A percentile compares a stretch with the other conserved stretches of the same genome.
phyloP scores from a whole-genome alignment of 495 filamentous ascomycete genomes.

The Xylaria intraflava region DNA sequence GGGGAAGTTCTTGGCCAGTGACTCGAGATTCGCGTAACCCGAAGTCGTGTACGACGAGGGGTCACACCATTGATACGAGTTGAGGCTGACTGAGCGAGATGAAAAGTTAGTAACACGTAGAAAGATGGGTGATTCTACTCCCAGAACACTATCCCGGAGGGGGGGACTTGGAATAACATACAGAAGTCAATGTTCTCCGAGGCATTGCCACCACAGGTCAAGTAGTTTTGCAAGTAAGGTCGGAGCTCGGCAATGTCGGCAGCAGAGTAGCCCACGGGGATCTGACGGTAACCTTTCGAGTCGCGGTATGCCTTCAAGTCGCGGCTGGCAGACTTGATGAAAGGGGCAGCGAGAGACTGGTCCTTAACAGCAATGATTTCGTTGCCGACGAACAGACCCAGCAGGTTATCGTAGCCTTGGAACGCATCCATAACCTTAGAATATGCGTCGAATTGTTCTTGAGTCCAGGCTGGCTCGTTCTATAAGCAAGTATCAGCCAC shows the following conservation, averaged over 20 bases:
- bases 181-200: slow-evolving; percentile 74
- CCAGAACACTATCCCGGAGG: neutral
- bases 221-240: slow-evolving; percentile 83
- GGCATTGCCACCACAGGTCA: slow-evolving; percentile 64
- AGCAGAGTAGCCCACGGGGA: slow-evolving; percentile 86
- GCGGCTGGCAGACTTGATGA: slow-evolving; percentile 70
- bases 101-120: neutral
- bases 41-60: slow-evolving; percentile 55
- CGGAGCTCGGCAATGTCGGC: slow-evolving; percentile 76
- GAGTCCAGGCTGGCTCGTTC: slow-evolving; percentile 59
- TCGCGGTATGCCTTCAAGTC: slow-evolving; percentile 80
- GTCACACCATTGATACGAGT: slow-evolving; percentile 86
- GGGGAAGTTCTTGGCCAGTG: slow-evolving; percentile 43
- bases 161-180: neutral
- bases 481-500: slow-evolving; percentile 20
- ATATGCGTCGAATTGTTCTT: slow-evolving; percentile 60
- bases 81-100: slow-evolving; percentile 47
- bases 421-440: slow-evolving; percentile 71
- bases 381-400: slow-evolving; percentile 82
- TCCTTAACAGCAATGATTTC: slow-evolving; percentile 63
- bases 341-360: slow-evolving; percentile 65
- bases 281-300: slow-evolving; percentile 68
- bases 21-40: slow-evolving; percentile 62
- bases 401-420: slow-evolving; percentile 67
- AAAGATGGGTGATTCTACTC: neutral